Evolutionary conservation across 371 early-diverging fungal species (phyloP).

Genomic region (Actinomucor elegans): DNA sequence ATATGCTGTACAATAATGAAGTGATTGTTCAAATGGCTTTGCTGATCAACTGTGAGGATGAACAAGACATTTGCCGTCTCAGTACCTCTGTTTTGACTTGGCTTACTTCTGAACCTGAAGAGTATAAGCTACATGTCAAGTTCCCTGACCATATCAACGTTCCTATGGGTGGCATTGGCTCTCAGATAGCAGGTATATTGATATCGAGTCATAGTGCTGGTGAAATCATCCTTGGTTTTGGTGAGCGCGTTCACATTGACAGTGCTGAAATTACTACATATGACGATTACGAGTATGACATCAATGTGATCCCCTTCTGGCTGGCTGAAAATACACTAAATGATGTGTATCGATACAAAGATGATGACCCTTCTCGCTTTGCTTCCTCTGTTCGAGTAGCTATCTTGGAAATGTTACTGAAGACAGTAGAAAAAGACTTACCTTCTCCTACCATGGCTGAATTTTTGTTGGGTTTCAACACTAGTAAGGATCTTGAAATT

Average conservation of each 20-base stretch:
- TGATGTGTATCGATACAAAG: constrained; percentile 13
- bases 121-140: neutral
- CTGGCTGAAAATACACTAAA: constrained; percentile 17
- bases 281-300: constrained; percentile 34
- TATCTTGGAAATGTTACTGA: constrained; percentile 68
- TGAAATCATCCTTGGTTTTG: constrained; percentile 72
- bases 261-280: constrained; percentile 40
- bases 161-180: constrained; percentile 46
- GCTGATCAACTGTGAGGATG: constrained; percentile 54
- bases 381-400: constrained; percentile 60
- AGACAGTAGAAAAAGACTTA: constrained; percentile 43
- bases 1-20: constrained; percentile 65
- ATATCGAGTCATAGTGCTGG: constrained; percentile 56
- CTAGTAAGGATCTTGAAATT: constrained; percentile 13
- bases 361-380: neutral
- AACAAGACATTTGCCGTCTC: constrained; percentile 66
- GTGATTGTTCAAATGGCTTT: constrained; percentile 72
- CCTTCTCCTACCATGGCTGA: constrained; percentile 76
- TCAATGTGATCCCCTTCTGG: constrained; percentile 39
- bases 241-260: constrained; percentile 65
- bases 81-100: constrained; percentile 64
- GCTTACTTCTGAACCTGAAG: constrained; percentile 46
- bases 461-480: constrained; percentile 81
- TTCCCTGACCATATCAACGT: constrained; percentile 15
- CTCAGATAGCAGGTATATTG: constrained; percentile 73